Conservation (phyloP, 2,329 filamentous ascomycete genomes). For the Hymenoscyphus fraxineus region DNA sequence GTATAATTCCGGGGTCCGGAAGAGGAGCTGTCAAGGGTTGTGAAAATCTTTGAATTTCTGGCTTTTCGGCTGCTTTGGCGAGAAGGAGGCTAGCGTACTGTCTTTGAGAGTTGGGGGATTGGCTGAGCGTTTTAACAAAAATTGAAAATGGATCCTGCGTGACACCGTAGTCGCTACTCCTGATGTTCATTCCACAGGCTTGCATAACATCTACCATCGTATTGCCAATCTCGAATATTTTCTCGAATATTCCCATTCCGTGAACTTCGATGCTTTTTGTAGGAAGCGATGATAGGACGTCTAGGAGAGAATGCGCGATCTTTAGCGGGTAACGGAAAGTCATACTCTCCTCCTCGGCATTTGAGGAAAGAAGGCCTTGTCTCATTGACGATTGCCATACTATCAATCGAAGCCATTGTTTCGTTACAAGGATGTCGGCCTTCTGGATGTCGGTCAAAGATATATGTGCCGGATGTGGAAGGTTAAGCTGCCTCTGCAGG, state of each 20-base stretch:
- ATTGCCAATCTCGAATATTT: conserved; percentile 46
- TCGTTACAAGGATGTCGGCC: conserved; percentile 64
- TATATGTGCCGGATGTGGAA: conserved; percentile 25
- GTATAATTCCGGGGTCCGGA: conserved; percentile 2
- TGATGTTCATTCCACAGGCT: conserved; percentile 28
- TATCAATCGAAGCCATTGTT: conserved; percentile 67
- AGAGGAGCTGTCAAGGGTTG: conserved; percentile 16
- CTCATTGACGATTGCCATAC: conserved; percentile 70
- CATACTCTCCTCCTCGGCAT: conserved; percentile 55
- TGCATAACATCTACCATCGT: conserved; percentile 45
- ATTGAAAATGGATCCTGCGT: conserved; percentile 42
- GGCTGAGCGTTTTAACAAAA: conserved; percentile 43
- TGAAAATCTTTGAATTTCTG: conserved; percentile 31
- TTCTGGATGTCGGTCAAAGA: conserved; percentile 59
- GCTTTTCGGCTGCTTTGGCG: conserved; percentile 41
- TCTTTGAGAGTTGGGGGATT: conserved; percentile 42
- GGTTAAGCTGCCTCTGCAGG: conserved; percentile 51
- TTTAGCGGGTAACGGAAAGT: conserved; percentile 59
- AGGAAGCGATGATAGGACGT: conserved; percentile 41
- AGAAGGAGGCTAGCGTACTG: conserved; percentile 44
- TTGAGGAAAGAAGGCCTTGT: conserved; percentile 59
- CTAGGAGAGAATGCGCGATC: conserved; percentile 56
- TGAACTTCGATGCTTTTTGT: conserved; percentile 44
- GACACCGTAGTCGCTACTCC: conserved; percentile 28
- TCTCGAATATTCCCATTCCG: conserved; percentile 48